Conservation (phyloP, 306 rosid genomes). For the Dalbergia oliveri region DNA sequence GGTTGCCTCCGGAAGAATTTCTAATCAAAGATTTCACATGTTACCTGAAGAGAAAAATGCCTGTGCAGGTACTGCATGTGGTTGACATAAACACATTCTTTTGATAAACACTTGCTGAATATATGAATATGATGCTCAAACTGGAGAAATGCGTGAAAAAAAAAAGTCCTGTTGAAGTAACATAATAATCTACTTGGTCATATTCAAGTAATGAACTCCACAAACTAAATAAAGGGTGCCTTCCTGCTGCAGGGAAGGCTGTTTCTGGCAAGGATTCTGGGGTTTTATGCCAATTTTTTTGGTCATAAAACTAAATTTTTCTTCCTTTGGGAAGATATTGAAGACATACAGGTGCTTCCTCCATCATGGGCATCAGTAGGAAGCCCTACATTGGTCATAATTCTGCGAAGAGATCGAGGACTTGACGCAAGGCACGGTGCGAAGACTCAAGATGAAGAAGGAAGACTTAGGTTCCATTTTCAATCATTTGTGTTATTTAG, state of each 20-base stretch:
- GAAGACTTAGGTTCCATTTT: constrained; percentile 84
- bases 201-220: constrained; percentile 9
- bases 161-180: no score
- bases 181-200: background rate
- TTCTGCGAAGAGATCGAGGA: constrained; percentile 75
- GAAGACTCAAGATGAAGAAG: constrained; percentile 85
- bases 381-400: constrained; percentile 75
- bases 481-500: constrained; percentile 84
- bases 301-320: constrained; percentile 92
- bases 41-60: constrained; percentile 78
- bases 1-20: constrained; percentile 91
- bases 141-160: no score
- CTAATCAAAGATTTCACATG: constrained; percentile 85
- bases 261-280: constrained; percentile 81
- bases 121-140: constrained; percentile 15
- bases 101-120: background rate
- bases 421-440: constrained; percentile 87
- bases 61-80: constrained; percentile 68
- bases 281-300: constrained; percentile 79
- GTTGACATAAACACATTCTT: constrained; percentile 27
- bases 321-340: constrained; percentile 97
- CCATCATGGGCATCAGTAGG: constrained; percentile 82
- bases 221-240: constrained; percentile 35
- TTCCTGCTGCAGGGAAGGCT: constrained; percentile 75
- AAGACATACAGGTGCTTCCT: constrained; percentile 72